Evolutionary conservation across 495 filamentous ascomycete genomes (phyloP), one percentile per base, ranked within the genome.

Genomic region (Talaromyces adpressus): DNA sequence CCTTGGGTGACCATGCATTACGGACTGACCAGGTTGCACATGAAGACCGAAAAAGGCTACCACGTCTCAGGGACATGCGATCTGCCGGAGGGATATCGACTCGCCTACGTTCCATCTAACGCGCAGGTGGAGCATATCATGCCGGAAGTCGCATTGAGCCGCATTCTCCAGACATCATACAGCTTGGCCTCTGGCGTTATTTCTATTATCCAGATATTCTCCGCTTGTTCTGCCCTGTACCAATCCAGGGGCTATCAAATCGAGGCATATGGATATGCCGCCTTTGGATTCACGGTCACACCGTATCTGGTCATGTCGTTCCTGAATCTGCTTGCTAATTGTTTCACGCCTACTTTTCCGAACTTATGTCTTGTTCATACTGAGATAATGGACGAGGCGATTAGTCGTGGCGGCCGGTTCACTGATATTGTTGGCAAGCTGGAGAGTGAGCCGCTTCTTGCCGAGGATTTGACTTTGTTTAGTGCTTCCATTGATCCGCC

Each of bases 231-330:
- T 53, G 79, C 77, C 6, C 57, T 80, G 5, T 78, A 77, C 63
- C 62, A 64, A 5, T 65, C 72, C 0, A 69, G 71, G 12, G 80
- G 74, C 1, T 63, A 71, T 45, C 77, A 81, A 54, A 66, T 81
- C 20, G 23, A 67, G 1, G 62, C 22, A 16, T 81, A 71, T 54
- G 79, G 79, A 22, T 81, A 77, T 59, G 73, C 74, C 2, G 75
- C 79, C 2, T 82, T 77, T 54, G 70, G 72, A 8, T 64, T 81
- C 6, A 80, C 80, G 0, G 75, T 80, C 0, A 56, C 72, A 1
- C 81, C 85, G 0, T 91, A 90, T 71, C 84, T 87, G 47, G 73
- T 89, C 51, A 82, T 91, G 61, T 89, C 87, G 4, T 84, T 90
- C 62, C 78, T 85, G 27, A 90, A 90, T 70, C 80, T 82, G 6